Evolutionary conservation across 352 stramenopile genomes (phyloP), one percentile per base, ranked within the genome.

Genomic region (Pythium biforme): DNA sequence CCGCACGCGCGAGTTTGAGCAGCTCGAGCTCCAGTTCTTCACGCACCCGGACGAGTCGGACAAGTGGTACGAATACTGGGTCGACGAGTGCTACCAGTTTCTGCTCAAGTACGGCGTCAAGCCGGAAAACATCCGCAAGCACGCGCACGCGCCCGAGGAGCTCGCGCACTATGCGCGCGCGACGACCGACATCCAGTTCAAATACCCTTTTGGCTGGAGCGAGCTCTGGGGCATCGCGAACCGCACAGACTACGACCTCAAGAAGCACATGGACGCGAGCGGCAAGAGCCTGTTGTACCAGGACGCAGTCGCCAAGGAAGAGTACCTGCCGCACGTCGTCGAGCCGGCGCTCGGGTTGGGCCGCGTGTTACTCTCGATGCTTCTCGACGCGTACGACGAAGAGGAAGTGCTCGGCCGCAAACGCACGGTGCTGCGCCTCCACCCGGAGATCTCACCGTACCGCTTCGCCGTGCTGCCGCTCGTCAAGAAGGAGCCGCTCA

Each of bases 121-220:
- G 34, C 58, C 83, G 7, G 88, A 97, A 56, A 89, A 95, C 48
- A 73, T 99, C 68, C 89, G 93, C 23, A 95, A 90, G 62, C 90
- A 98, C 70, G 85, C 96, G 48, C 96, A 99, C 68, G 64, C 88
- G 23, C 78, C 74, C 1, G 92, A 98, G 72, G 81, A 96, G 45
- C 78, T 99, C 27, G 97, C 97, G 9, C 97, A 99, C 78, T 99
- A 99, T 66, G 96, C 97, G 19, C 79, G 83, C 15, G 94, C 95
- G 29, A 99, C 96, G 72, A 99, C 94, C 0, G 97, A 99, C 76
- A 97, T 99, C 62, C 96, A 97, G 46, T 99, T 99, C 71, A 88
- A 90, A 53, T 99, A 98, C 66, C 96, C 96, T 0, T 99, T 99
- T 72, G 97, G 97, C 20, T 96, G 90, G 81, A 95, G 94, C 64